Base-by-base conservation (phyloP, 2,329 filamentous ascomycete species). In the Proliferodiscus dingleyae region DNA sequence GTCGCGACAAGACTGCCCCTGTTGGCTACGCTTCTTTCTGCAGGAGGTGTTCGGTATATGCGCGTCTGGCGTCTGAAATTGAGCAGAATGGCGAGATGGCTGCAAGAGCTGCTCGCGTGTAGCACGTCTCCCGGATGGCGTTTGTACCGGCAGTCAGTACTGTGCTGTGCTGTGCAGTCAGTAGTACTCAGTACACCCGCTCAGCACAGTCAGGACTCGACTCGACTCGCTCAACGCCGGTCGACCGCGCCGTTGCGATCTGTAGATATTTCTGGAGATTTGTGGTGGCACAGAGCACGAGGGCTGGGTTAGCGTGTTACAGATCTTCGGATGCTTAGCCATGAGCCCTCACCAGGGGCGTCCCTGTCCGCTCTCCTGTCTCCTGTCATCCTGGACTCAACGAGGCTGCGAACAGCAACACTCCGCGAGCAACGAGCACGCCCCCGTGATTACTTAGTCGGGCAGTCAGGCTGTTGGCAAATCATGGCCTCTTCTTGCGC, bases 201-300 rank as follows among this genome's bases (percentile, higher is more conserved):
- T 13, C 26, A 28, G 16, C 6, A 34, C 34, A 37, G 34, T 37
- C 34, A 18, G 19, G 18, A 18, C 19, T 23, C 5, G 19, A 5
- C 23, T 37, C 15, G 15, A 37, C 18, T 22, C 34, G 3, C 23
- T 37, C 15, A 13, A 37, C 18, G 23, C 34, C 18, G 19, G 19
- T 37, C 23, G 21, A 37, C 34, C 18, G 19, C 18, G 34, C 34
- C 34, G 34, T 37, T 37, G 19, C 18, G 19, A 37, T 22, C 5
- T 37, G 34, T 10, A 37, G 34, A 37, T 37, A 37, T 37, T 37
- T 37, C 34, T 37, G 34, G 34, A 37, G 34, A 37, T 37, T 34
- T 24, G 34, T 37, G 34, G 34, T 37, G 34, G 34, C 34, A 37
- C 34, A 37, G 34, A 37, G 34, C 34, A 37, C 34, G 34, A 37